These are phyloP conservation scores for Roridomyces roridus DNA, from an alignment of 768 basidiomycete genomes.

Conservation along the genomic window DNA sequence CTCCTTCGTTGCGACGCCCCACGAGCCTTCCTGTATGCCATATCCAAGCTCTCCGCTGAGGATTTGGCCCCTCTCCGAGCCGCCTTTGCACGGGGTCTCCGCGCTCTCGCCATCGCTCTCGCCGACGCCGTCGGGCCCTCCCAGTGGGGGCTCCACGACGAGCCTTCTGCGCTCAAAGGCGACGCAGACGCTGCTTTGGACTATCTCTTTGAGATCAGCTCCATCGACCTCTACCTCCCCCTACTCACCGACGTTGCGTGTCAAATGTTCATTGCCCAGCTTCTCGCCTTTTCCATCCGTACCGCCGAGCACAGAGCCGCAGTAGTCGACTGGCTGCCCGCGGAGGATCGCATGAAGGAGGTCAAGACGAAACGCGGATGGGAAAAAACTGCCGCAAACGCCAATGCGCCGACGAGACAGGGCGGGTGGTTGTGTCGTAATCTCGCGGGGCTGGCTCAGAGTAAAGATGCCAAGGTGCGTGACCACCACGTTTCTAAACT, in stretches of 20 bases:
- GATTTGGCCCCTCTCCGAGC: slow-evolving; percentile 50
- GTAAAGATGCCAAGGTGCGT: slow-evolving; percentile 61
- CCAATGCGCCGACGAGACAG: slow-evolving; percentile 45
- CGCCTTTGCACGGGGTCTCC: slow-evolving; percentile 69
- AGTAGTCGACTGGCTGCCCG: slow-evolving; percentile 70
- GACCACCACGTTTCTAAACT: not conserved
- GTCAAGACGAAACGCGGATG: slow-evolving; percentile 70
- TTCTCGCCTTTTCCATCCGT: slow-evolving; percentile 60
- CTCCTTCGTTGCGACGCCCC: slow-evolving; percentile 64
- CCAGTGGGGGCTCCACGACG: slow-evolving; percentile 64
- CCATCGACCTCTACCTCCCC: slow-evolving; percentile 72
- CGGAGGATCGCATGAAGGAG: slow-evolving; percentile 57
- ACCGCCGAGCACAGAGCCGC: slow-evolving; percentile 52
- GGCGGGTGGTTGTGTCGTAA: slow-evolving; percentile 68
- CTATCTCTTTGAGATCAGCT: slow-evolving; percentile 67
- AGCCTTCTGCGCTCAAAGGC: slow-evolving; percentile 45
- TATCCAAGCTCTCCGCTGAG: slow-evolving; percentile 52
- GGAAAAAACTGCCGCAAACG: slow-evolving; percentile 63
- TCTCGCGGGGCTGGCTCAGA: slow-evolving; percentile 53
- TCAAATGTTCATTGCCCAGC: slow-evolving; percentile 60
- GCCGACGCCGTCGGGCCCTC: slow-evolving; percentile 76
- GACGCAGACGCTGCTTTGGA: slow-evolving; percentile 66
- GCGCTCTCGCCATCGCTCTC: slow-evolving; percentile 61
- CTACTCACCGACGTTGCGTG: slow-evolving; percentile 53
- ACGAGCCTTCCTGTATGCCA: slow-evolving; percentile 65